Base-by-base conservation (phyloP, 2,329 filamentous ascomycete genomes). In the Ophiostoma perfectum region DNA sequence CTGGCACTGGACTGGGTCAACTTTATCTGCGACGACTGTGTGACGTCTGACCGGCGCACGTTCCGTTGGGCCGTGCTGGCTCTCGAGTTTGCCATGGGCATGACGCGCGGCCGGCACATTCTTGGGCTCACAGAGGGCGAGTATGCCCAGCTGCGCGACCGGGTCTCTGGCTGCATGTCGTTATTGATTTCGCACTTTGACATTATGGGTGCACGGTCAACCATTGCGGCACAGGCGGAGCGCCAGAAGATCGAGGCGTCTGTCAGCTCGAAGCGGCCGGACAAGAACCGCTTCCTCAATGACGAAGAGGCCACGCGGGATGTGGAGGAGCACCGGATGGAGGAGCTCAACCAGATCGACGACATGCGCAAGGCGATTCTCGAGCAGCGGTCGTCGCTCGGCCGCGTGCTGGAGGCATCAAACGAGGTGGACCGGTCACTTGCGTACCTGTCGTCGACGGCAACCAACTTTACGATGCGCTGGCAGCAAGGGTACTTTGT, bases 401-500 rank as follows among this genome's bases (percentile, higher is more conserved):
- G 95, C 68, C 87, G 92, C 65, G 95, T 99, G 27, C 81, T 99
- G 70, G 95, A 99, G 80, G 93, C 93, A 70, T 94, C 90, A 67
- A 98, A 96, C 77, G 95, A 98, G 79, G 93, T 96, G 12, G 95
- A 99, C 78, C 90, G 94, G 67, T 97, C 94, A 41, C 85, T 99
- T 55, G 96, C 94, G 1, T 96, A 93, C 75, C 86, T 99, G 18
- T 97, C 93, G 2, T 95, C 94, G 0, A 96, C 92, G 55, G 92
- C 94, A 14, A 97, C 93, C 36, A 98, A 98, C 76, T 91, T 98
- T 69, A 96, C 92, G 62, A 87, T 98, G 80, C 89, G 95, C 72
- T 99, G 95, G 95, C 95, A 98, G 77, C 95, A 97, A 81, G 95
- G 95, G n/a, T 92, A 96, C 74, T 99, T 96, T 76, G 92, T 99